Conservation (phyloP, 1,284 basidiomycete species). For the Ganoderma lingzhi region DNA sequence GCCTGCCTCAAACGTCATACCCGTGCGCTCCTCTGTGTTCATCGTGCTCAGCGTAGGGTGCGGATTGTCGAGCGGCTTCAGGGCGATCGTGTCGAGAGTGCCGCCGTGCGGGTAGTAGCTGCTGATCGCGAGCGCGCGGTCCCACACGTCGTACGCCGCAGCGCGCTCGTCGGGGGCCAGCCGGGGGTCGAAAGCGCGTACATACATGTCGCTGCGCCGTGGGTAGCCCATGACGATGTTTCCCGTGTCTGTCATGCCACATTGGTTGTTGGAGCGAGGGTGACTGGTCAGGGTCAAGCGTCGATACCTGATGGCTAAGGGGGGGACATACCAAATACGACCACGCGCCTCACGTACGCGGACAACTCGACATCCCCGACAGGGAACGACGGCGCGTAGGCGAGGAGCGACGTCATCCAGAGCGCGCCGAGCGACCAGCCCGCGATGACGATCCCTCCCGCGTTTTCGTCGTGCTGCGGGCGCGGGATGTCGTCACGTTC, state of each 20-base stretch:
- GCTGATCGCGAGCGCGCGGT: conserved; percentile 5
- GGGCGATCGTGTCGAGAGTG: conserved; percentile 17
- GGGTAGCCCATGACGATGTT: neutral
- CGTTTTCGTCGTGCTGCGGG: neutral
- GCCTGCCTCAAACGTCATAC: conserved; percentile 11
- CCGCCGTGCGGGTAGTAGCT: conserved; percentile 37
- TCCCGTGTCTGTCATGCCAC: neutral
- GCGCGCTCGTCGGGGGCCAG: neutral
- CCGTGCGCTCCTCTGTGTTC: conserved; percentile 22
- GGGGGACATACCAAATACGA: conserved; percentile 13
- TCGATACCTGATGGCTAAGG: neutral
- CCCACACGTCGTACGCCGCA: neutral
- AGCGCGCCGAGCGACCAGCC: conserved; percentile 12
- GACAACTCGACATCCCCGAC: conserved; percentile 26
- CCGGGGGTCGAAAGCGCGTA: neutral
- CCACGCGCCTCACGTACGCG: conserved; percentile 19
- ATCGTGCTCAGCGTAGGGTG: conserved; percentile 25
- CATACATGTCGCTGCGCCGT: neutral
- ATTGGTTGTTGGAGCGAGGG: neutral
- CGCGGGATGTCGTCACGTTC: conserved; percentile 29
- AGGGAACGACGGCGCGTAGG: conserved; percentile 6
- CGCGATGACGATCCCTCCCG: conserved; percentile 5
- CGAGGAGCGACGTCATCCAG: conserved; percentile 29
- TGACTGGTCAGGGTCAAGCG: neutral
- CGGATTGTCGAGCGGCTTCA: conserved; percentile 17